Evolutionary conservation across 2,329 filamentous ascomycete genomes (phyloP).

Genomic region (Xylariaceae sp.): DNA sequence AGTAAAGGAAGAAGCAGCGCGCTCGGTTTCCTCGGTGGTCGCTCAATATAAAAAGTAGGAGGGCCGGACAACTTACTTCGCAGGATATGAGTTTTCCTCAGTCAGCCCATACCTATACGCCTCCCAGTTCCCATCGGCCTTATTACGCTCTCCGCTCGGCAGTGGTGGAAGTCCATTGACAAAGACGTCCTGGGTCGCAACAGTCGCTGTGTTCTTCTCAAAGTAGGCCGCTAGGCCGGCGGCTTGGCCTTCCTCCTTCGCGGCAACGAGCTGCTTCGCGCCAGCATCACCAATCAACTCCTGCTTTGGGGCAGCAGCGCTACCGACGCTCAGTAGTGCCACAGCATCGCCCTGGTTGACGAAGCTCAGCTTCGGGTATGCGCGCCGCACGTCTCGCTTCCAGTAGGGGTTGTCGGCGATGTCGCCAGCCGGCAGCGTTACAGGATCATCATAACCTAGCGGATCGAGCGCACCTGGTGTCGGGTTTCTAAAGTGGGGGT

Average conservation of each 20-base stretch:
- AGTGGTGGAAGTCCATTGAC: conserved; percentile 80
- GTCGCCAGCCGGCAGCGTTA: conserved; percentile 78
- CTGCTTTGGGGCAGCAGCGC: conserved; percentile 72
- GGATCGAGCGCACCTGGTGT: conserved; percentile 71
- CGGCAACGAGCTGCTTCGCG: conserved; percentile 64
- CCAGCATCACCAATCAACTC: conserved; percentile 75
- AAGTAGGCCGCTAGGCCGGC: conserved; percentile 69
- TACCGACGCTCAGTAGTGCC: conserved; percentile 79
- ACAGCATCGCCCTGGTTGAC: conserved; percentile 83
- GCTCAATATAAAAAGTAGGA: not conserved
- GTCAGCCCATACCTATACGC: conserved; percentile 65
- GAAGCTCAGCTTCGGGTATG: conserved; percentile 75
- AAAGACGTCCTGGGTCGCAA: conserved; percentile 55
- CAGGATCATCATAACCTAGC: conserved; percentile 70
- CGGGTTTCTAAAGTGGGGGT: conserved; percentile 87
- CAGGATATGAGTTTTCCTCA: conserved; percentile 66
- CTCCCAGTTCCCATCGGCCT: conserved; percentile 50
- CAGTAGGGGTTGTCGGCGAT: conserved; percentile 92
- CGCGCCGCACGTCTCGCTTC: conserved; percentile 84
- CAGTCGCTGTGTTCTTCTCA: conserved; percentile 53
- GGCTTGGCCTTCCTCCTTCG: conserved; percentile 65
- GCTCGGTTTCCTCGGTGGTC: not conserved
- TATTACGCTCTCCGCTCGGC: conserved; percentile 64
- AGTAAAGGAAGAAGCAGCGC: not conserved
- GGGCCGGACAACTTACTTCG: conserved; percentile 52